Conservation (phyloP, 1,284 basidiomycete genomes). For the Ganoderma resinaceum region DNA sequence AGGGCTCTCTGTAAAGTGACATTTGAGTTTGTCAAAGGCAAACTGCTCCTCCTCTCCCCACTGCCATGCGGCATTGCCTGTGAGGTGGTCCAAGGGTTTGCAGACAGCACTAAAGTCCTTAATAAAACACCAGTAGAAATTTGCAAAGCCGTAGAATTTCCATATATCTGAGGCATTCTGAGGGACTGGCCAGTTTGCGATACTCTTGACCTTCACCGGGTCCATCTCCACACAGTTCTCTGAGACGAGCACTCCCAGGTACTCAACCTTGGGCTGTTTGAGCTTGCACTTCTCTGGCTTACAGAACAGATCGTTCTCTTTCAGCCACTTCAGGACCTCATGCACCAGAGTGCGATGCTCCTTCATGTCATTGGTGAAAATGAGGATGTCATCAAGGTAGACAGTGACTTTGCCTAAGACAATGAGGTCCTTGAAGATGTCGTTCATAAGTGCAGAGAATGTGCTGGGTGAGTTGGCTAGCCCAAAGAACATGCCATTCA, state of each 20-base stretch:
- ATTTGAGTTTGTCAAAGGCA: too few relatives aligned
- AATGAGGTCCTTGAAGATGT: constrained; percentile 8
- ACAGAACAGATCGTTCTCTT: too few relatives aligned
- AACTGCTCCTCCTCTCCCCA: not conserved
- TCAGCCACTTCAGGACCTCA: too few relatives aligned
- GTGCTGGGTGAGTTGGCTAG: constrained; percentile 25
- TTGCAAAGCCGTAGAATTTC: not conserved
- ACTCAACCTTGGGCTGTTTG: too few relatives aligned
- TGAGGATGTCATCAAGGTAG: constrained; percentile 18
- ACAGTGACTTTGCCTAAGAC: not conserved
- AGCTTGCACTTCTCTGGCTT: too few relatives aligned
- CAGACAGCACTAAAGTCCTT: not conserved
- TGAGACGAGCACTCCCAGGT: too few relatives aligned
- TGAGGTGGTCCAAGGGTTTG: not conserved
- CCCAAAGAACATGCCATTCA: constrained; percentile 15
- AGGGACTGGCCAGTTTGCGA: too few relatives aligned
- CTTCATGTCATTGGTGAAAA: not conserved
- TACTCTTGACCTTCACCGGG: too few relatives aligned
- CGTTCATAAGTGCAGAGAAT: not conserved
- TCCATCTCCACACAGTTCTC: too few relatives aligned
- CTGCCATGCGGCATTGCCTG: not conserved
- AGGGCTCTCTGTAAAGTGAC: too few relatives aligned
- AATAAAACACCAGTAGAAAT: not conserved
- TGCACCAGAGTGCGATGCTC: too few relatives aligned
- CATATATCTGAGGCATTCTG: too few relatives aligned